A percentile compares a stretch with the other conserved stretches of the same genome.
These are phyloP conservation scores for Fremontodendron californicum DNA, from an alignment of 345 rosid genomes.

Conservation along the genomic window DNA sequence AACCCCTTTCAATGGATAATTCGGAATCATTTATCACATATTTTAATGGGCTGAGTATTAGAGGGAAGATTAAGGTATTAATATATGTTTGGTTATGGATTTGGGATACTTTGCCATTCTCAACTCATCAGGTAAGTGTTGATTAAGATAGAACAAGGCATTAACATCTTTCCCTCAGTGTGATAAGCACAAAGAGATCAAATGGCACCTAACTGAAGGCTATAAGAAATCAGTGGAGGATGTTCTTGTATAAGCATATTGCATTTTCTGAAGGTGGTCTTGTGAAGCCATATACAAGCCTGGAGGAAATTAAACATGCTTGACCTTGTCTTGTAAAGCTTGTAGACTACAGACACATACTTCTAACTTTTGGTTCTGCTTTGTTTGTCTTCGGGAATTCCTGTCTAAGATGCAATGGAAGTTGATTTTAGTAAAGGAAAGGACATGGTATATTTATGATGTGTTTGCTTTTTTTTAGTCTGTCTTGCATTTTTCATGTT, in stretches of 20 bases:
- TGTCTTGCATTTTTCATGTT: not conserved
- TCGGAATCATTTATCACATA: constrained; percentile 27
- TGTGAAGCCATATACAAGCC: constrained; percentile 8
- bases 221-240: constrained; percentile 2
- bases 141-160: constrained; percentile 19
- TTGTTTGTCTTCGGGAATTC: not conserved
- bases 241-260: constrained; percentile 8
- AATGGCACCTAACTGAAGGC: constrained; percentile 15
- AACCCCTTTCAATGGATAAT: constrained; percentile 19
- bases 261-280: not conserved
- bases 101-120: constrained; percentile 21
- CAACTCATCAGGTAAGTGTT: constrained; percentile 21
- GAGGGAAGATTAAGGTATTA: constrained; percentile 17
- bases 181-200: constrained; percentile 9
- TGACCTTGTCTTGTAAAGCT: constrained; percentile 17
- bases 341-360: not conserved
- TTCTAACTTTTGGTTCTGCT: not conserved
- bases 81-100: constrained; percentile 11
- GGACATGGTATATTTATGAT: not conserved
- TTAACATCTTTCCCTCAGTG: not conserved
- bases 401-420: not conserved
- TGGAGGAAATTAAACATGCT: constrained; percentile 14
- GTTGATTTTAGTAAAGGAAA: not conserved
- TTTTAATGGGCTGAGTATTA: constrained; percentile 18
- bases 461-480: not conserved